Evolutionary conservation across 345 rosid species (phyloP), one percentile per base, ranked within the genome.

Genomic region (Eucalyptus curtisii): DNA sequence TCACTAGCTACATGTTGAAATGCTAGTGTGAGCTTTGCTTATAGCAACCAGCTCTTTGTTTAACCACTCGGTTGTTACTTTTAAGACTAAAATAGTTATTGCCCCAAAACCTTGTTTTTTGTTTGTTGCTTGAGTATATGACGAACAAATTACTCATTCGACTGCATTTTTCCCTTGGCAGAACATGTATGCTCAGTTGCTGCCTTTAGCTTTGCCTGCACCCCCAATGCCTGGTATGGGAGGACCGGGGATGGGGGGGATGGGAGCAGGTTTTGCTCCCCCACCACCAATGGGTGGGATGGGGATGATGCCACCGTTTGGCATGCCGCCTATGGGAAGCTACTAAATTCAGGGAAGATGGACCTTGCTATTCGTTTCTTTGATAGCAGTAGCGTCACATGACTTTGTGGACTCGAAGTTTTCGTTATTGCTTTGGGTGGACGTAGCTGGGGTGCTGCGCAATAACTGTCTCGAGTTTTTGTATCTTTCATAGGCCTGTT

Each of bases 181-280:
- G 99, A 95, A 95, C 90, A 96, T 96, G 99, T 95, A 96, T 89
- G 98, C 99, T 17, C 99, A 96, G 87, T 90, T 96, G 89, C 90
- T 96, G 88, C 98, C 99, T 85, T 95, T 93, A 86, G 96, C 97
- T 57, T 91, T 95, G 90, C 99, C 99, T 44, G 97, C 99, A 50
- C 99, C 99, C 27, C 97, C 98, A 7, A 92, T 95, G 94, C 96
- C 97, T 4, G 97, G 97, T 19, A 96, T 95, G 97, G 94, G 89
- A 49, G 97, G 97, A 25, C 95, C 95, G 91, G 94, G 89, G 31
- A 87, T 90, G 90, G 91, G 92, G 93, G 94, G 89, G 27, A 87
- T 90, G 90, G 91, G 92, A 85, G 93, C 92, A 49, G 93, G 93
- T 59, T 92, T 87, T 44, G 92, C 89, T 68, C 94, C 94, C 71